phyloP scores from a whole-genome alignment of 345 rosid genomes.

The Salix suchowensis region DNA sequence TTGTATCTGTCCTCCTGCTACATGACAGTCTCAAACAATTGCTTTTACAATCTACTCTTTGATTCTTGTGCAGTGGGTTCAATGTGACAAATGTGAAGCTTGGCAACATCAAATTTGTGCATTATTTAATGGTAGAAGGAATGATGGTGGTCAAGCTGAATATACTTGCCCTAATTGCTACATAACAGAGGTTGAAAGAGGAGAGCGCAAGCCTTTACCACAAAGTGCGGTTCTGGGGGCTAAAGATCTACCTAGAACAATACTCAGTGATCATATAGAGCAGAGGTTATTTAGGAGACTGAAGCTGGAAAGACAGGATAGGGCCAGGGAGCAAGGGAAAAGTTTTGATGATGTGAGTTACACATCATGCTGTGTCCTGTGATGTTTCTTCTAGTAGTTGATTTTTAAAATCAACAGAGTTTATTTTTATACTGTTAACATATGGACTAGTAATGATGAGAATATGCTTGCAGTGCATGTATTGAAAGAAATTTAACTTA shows the following conservation, averaged over 20 bases:
- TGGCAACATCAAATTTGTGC: conserved; percentile 99
- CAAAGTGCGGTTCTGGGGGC: conserved; percentile 99
- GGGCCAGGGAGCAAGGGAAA: conserved; percentile 76
- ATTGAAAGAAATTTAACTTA: neutral
- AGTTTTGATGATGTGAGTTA: conserved; percentile 79
- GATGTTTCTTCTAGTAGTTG: neutral
- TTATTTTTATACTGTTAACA: neutral
- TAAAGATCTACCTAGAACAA: conserved; percentile 87
- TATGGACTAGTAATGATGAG: no score
- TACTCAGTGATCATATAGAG: conserved; percentile 96
- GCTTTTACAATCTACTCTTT: conserved; percentile 15
- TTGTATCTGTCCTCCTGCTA: conserved; percentile 5
- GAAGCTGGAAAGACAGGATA: conserved; percentile 72
- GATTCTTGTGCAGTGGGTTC: conserved; percentile 82
- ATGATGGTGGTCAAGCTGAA: conserved; percentile 99
- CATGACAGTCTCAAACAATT: conserved; percentile 12
- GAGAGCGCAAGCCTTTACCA: conserved; percentile 86
- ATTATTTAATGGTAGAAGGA: conserved; percentile 93
- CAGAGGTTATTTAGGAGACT: conserved; percentile 67
- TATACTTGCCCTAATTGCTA: conserved; percentile 99
- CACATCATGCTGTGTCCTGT: neutral
- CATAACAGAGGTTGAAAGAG: conserved; percentile 76
- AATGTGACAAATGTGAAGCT: conserved; percentile 98
- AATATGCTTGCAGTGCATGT: neutral
- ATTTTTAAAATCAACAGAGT: neutral